Percentiles rank a stretch among this genome's conserved stretches.
Evolutionary conservation across 169 alveolate genomes (phyloP).

Genomic region (Plasmodium berghei): DNA sequence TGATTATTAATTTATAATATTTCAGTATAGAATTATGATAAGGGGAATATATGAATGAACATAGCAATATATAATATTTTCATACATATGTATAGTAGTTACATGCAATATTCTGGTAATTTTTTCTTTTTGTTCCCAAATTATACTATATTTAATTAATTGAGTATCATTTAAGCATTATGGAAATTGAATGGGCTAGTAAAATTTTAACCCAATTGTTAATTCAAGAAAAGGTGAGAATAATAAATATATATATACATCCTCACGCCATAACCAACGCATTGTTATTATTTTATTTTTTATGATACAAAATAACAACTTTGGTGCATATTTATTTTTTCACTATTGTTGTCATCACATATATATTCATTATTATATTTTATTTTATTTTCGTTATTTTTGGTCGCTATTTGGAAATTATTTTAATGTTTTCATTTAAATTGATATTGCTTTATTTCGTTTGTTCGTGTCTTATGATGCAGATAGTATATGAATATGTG

Average conservation of each 20-base stretch:
- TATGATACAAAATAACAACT: too few species aligned
- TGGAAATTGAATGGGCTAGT: conserved; percentile 70
- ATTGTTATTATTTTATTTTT: background rate
- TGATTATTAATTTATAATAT: too few species aligned
- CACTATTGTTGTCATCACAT: background rate
- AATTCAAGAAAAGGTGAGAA: conserved; percentile 62
- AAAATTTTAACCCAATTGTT: conserved; percentile 49
- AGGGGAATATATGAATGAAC: background rate
- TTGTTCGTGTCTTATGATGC: too few species aligned
- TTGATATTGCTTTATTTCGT: too few species aligned
- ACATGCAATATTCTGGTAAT: too few species aligned
- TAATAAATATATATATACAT: background rate
- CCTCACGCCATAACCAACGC: background rate
- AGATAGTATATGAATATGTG: background rate
- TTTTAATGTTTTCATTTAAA: too few species aligned
- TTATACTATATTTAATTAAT: background rate
- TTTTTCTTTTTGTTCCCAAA: too few species aligned
- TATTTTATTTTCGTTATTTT: background rate
- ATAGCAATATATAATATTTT: background rate
- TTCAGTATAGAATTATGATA: too few species aligned
- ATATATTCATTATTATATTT: background rate
- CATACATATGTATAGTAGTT: background rate
- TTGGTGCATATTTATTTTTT: background rate
- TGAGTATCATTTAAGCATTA: background rate
- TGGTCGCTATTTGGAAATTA: too few species aligned